phyloP scores from a whole-genome alignment of 1,284 basidiomycete genomes.

The Ceratobasidium theobromae region DNA sequence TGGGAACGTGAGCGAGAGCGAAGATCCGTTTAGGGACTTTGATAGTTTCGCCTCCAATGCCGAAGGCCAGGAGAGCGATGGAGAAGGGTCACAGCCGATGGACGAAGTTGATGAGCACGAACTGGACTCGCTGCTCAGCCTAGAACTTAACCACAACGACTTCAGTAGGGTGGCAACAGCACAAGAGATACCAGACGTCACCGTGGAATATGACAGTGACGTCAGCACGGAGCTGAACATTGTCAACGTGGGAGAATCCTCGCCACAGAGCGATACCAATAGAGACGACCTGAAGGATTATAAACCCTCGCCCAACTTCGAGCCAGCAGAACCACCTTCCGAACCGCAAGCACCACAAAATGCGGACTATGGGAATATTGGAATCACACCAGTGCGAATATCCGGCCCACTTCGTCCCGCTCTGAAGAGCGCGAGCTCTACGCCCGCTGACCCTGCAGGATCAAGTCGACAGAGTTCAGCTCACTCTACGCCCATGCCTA shows the following conservation, averaged over 20 bases:
- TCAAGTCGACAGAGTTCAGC: conserved; percentile 32
- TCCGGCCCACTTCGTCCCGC: conserved; percentile 41
- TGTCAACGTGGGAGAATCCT: not conserved
- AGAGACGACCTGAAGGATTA: not conserved
- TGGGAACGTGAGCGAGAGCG: conserved; percentile 54
- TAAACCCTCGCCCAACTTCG: not conserved
- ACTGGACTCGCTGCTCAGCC: conserved; percentile 33
- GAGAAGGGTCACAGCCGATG: conserved; percentile 50
- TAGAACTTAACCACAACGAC: conserved; percentile 34
- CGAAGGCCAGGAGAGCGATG: conserved; percentile 41
- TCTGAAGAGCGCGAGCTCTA: conserved; percentile 43
- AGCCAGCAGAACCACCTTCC: conserved; percentile 8
- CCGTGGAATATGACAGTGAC: conserved; percentile 2
- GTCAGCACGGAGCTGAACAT: not conserved
- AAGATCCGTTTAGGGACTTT: conserved; percentile 84
- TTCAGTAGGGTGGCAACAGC: not conserved
- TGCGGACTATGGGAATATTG: not conserved
- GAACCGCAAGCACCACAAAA: conserved; percentile 31
- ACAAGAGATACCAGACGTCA: not conserved
- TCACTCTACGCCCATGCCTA: conserved; percentile 31
- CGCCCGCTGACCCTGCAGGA: conserved; percentile 39
- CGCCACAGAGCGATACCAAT: not conserved
- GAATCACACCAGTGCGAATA: conserved; percentile 4
- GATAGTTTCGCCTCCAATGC: conserved; percentile 58
- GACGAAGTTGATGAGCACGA: conserved; percentile 52